Percentiles rank a stretch among this genome's conserved stretches.
Evolutionary conservation across 345 rosid genomes (phyloP).

Genomic region (Populus pruinosa): DNA sequence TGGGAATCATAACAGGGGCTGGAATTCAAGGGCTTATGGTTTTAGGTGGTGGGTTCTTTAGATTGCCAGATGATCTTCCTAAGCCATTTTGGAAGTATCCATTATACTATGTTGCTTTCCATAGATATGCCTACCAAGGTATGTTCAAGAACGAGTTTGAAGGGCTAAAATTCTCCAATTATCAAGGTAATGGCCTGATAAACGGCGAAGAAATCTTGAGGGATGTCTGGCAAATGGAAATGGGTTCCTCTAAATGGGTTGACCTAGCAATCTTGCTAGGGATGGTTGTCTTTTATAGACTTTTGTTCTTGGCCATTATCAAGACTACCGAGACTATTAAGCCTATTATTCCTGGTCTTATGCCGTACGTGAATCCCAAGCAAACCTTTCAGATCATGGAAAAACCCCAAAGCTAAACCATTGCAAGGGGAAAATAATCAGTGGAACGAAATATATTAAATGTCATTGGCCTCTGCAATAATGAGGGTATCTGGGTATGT

Average conservation of each 20-base stretch:
- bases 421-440: too few species aligned
- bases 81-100: slow-evolving; percentile 44
- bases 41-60: slow-evolving; percentile 46
- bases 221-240: slow-evolving; percentile 14
- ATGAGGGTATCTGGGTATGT: too few species aligned
- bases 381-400: too few species aligned
- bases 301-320: too few species aligned
- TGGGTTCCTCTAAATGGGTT: slow-evolving; percentile 9
- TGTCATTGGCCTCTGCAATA: too few species aligned
- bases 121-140: slow-evolving; percentile 14
- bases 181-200: not conserved
- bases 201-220: slow-evolving; percentile 38
- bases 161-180: slow-evolving; percentile 28
- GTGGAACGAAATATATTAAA: too few species aligned
- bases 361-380: too few species aligned
- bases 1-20: slow-evolving; percentile 52
- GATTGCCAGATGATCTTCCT: slow-evolving; percentile 48
- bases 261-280: too few species aligned
- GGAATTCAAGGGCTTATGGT: slow-evolving; percentile 57
- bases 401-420: too few species aligned
- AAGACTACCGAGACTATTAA: too few species aligned
- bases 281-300: too few species aligned
- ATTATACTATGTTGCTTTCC: slow-evolving; percentile 38
- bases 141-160: slow-evolving; percentile 29
- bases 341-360: too few species aligned